phyloP scores from a whole-genome alignment of 306 rosid species.

The Prunus mira region DNA sequence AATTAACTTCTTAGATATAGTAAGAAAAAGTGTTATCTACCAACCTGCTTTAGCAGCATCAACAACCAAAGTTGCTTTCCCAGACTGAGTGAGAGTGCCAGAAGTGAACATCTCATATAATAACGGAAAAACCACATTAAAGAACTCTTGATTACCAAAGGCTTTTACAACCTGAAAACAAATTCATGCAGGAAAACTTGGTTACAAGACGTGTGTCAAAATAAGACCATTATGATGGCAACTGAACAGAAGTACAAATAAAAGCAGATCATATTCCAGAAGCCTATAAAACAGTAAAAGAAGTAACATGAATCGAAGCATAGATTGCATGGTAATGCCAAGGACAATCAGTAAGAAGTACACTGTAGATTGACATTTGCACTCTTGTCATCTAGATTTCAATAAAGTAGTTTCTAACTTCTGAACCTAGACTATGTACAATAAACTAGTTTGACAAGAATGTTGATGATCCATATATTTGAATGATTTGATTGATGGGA shows the following conservation, averaged over 20 bases:
- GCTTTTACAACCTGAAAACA: constrained; percentile 78
- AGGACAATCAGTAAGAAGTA: not conserved
- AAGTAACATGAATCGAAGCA: not conserved
- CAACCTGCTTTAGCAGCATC: constrained; percentile 64
- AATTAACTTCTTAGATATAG: constrained; percentile 11
- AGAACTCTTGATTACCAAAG: constrained; percentile 79
- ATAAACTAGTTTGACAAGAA: not conserved
- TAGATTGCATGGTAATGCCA: not conserved
- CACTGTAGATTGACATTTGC: not conserved
- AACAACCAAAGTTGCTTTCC: constrained; percentile 43
- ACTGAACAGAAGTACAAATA: not conserved
- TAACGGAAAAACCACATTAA: constrained; percentile 61
- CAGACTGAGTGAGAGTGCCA: constrained; percentile 34
- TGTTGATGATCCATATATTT: not conserved
- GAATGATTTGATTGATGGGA: not conserved
- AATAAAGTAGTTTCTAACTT: not conserved
- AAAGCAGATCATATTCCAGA: not conserved
- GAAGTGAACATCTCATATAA: constrained; percentile 58
- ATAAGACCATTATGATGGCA: not conserved
- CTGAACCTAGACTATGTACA: not conserved
- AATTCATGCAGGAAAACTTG: constrained; percentile 14
- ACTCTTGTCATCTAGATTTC: not conserved
- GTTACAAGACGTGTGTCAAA: not conserved
- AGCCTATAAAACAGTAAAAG: not conserved
- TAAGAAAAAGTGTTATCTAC: constrained; percentile 21